Percentiles rank a stretch among this genome's conserved stretches.
Conservation (phyloP, 116 monocot species). For the Zostera marina region DNA sequence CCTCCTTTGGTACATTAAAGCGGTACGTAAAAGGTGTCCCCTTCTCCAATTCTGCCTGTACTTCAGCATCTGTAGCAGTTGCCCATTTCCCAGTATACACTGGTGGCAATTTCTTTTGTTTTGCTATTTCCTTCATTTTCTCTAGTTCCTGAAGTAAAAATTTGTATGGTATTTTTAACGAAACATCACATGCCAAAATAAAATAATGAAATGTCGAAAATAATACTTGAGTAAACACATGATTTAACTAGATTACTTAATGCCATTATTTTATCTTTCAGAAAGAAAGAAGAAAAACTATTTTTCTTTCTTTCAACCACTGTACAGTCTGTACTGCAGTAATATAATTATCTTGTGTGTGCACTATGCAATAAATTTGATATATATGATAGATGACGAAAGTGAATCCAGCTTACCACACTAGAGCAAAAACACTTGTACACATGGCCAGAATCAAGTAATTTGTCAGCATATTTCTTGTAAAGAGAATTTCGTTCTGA, state of each 20-base stretch:
- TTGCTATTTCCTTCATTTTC: constrained; percentile 89
- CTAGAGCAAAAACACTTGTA: constrained; percentile 95
- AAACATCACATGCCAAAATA: background rate
- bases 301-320: constrained; percentile 1
- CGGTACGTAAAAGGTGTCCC: constrained; percentile 88
- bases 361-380: background rate
- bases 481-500: constrained; percentile 87
- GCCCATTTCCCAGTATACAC: constrained; percentile 93
- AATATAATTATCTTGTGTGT: background rate
- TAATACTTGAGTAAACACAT: background rate
- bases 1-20: constrained; percentile 85
- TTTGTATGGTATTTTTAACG: background rate
- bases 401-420: constrained; percentile 28
- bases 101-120: constrained; percentile 75
- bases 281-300: too few species aligned
- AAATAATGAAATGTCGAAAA: background rate
- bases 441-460: constrained; percentile 61
- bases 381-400: constrained; percentile 1
- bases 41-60: constrained; percentile 58
- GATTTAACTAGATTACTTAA: too few species aligned
- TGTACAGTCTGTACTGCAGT: background rate
- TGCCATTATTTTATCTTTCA: too few species aligned
- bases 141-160: constrained; percentile 50
- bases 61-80: constrained; percentile 61
- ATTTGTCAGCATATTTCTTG: constrained; percentile 74